Evolutionary conservation across 257 asterid genomes (phyloP), one percentile per base, ranked within the genome.

Genomic region (Mentha longifolia): DNA sequence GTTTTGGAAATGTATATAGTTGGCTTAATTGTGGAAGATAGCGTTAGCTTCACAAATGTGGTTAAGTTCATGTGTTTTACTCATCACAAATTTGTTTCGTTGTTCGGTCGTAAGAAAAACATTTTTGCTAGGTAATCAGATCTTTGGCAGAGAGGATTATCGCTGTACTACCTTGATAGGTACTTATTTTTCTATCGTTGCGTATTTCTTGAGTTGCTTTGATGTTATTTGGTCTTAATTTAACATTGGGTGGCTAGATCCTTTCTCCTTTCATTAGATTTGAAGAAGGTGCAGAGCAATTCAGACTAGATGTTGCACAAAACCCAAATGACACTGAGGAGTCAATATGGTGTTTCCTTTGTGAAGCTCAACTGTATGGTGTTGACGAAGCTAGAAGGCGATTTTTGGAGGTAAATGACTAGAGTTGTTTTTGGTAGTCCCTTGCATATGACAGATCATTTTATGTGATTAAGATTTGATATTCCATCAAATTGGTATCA

Each of bases 241-340:
- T 47, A 54, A 65, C 60, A 66, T 68, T 59, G 50, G 11, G 37
- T 22, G 61, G 68, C 68, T 65, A 50, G 47, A 62, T 33, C 52
- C 25, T 33, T 52, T 10, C 54, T 72, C 28, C 28, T 55, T 59
- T 35, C 68, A 43, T 56, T 72, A 92, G 98, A 75, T 93, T 83
- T 77, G 94, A 89, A 81, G 97, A 93, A 70, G 97, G 91, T 2
- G 92, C 96, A 0, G 94, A 89, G 83, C 96, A 93, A 72, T 93
- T 93, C 57, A 82, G 97, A 64, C 8, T 93, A 60, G 97, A 93
- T 72, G 98, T 93, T 79, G 94, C 98, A 6, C 93, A 89, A 65
- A 93, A 93, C 41, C 98, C 98, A 13, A 89, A 91, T 75, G 98
- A 93, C n/a, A 93, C 97, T 1, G 98, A 93, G 73, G 98, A 93